phyloP scores from a whole-genome alignment of 805 yeast genomes.

The Sugiyamaella americana region DNA sequence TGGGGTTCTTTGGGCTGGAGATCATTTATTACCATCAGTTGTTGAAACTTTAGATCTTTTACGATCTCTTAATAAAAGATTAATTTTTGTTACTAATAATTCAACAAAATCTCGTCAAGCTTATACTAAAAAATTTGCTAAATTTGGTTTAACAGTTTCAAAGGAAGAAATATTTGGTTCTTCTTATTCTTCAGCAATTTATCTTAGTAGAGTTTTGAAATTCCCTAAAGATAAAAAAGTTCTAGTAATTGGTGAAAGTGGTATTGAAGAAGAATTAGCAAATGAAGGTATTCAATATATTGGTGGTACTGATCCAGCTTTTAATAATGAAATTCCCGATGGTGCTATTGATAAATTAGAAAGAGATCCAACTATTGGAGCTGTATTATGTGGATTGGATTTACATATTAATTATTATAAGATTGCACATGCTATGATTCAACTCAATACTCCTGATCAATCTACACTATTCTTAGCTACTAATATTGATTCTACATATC shows the following conservation, averaged over 20 bases:
- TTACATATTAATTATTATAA: constrained; percentile 72
- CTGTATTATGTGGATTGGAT: constrained; percentile 87
- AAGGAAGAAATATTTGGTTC: constrained; percentile 81
- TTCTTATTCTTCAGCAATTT: constrained; percentile 86
- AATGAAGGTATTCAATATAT: constrained; percentile 67
- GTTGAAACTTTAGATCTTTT: constrained; percentile 67
- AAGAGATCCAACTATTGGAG: constrained; percentile 70
- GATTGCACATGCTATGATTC: constrained; percentile 74
- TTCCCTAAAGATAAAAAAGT: constrained; percentile 72
- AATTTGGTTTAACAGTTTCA: constrained; percentile 43
- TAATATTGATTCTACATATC: constrained; percentile 91
- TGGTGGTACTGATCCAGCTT: constrained; percentile 75
- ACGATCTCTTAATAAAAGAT: constrained; percentile 49
- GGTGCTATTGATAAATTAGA: constrained; percentile 32
- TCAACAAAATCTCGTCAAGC: constrained; percentile 82
- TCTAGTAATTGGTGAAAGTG: constrained; percentile 85
- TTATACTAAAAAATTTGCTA: constrained; percentile 68
- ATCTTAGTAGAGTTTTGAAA: constrained; percentile 67
- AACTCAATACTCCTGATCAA: constrained; percentile 51
- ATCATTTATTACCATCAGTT: constrained; percentile 68
- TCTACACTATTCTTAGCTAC: constrained; percentile 79
- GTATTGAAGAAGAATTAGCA: constrained; percentile 72
- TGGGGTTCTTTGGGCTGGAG: constrained; percentile 94
- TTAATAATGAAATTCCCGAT: constrained; percentile 44
- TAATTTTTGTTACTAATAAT: constrained; percentile 91